Evolutionary conservation across 1,284 basidiomycete species (phyloP), one percentile per base, ranked within the genome.

Genomic region (Trametes versicolor): DNA sequence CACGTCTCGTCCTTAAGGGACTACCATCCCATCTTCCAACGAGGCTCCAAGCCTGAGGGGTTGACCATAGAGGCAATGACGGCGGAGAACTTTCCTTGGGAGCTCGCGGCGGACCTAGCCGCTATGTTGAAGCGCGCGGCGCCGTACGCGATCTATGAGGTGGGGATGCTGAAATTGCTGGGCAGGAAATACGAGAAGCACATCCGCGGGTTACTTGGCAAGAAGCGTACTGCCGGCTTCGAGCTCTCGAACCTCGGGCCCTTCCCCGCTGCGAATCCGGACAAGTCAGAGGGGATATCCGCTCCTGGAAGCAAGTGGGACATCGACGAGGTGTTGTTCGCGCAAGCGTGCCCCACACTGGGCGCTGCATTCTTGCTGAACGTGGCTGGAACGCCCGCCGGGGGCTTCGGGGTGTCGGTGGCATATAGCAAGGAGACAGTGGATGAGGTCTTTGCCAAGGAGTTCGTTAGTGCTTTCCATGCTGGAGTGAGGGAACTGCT

Each of bases 361-460:
- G 78, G 80, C 0, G 57, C 77, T 7, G 80, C 80, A 6, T 51
- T 82, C 29, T 78, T 79, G 63, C 23, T 82, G 45, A 80, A 76
- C 62, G 72, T 77, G 0, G 73, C 76, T 13, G 79, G 80, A 3
- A 72, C 75, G 23, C 73, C 76, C 5, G 61, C 69, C 1, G 81
- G 81, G 2, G 74, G 75, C 0, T 37, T 82, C 5, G 75, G 76
- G n/a, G 58, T 81, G 13, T 60, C 72, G 6, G 68, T 82, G 17
- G 77, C 75, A 5, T 55, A 19, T 17, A 41, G 39, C 13, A 71
- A 74, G 53, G 71, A 67, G 8, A 72, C 75, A 9, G 68, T 82
- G 6, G 75, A 78, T 7, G 66, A 66, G 12, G 61, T 13, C 12
- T 68, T 78, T 29, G 76, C 70, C 13, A 77, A 81, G 29, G 63